Base-by-base conservation (phyloP, 768 basidiomycete species). In the Candolleomyces eurysporus region DNA sequence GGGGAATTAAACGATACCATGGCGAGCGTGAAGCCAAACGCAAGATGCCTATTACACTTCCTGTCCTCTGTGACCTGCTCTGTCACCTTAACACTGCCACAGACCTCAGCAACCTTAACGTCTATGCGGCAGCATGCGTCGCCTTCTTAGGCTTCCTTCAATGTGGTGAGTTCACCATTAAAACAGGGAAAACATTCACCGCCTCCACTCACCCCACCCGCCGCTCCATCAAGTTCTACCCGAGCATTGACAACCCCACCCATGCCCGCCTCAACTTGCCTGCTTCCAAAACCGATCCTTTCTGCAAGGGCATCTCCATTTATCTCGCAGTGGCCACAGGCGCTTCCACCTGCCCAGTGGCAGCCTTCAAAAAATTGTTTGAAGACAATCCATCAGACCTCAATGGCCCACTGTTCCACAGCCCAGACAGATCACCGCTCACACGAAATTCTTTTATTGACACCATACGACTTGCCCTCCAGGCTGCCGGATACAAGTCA, bases 1-100 rank as follows among this genome's bases (percentile, higher is more conserved):
- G 64, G 19, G 67, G 67, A 6, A 65, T 65, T 62, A 66, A 68
- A 39, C 54, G 59, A 3, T 66, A 60, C 46, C 62, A 67, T 48
- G 65, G 64, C 11, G 63, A 65, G 57, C 57, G n/a, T 30, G 50
- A 19, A 52, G 55, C 5, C 6, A 54, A 54, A 16, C 53, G 7
- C 5, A 19, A 8, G 31, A 11, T 8, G 19, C 65, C 65, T 54
- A 63, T 64, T 46, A 63, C 61, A 17, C 59, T 62, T 43, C 53
- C 63, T 6, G 58, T 68, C 40, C 57, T 67, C 53, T 49, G 26
- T 1, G 19, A 39, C 11, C 32, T 62, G 26, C 58, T 63, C 42
- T 8, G n/a, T 5, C 39, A 49, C 11, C 59, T 60, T 21, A 21
- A 17, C 4, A 46, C 61, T 5, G 19, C 5, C 4, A 40, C 36